Evolutionary conservation across 208 protist species (phyloP), one percentile per base, ranked within the genome.

Genomic region (Sergeia podlipaevii): DNA sequence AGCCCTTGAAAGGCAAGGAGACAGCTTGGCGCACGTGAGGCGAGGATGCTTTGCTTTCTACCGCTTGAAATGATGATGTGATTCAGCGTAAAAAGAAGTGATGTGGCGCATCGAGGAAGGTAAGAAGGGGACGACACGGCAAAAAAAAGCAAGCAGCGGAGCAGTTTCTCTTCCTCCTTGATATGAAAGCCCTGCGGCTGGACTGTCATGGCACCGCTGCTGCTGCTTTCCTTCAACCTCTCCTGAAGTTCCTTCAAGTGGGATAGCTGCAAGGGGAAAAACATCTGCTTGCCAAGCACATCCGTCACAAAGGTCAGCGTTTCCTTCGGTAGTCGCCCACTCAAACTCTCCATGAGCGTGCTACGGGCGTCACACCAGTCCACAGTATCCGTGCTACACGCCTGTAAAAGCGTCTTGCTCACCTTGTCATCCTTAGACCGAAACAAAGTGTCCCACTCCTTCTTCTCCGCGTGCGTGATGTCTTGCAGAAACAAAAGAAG

Each of bases 391-490:
- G 60, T 54, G 18, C 63, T 45, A 49, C 80, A 88, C 23, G 60
- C 63, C 3, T 26, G 71, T 17, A 85, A 46, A 28, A 92, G 69
- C 8, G 80, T 67, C 23, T 74, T 74, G 3, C 62, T 70, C 24
- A 89, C 65, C 10, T 60, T 57, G 24, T 85, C 85, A 43, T 92
- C 85, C 54, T 85, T 89, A 8, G 70, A 36, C 55, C 74, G 70
- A 29, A 92, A 92, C 1, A 92, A 41, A 1, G 63, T 48, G 24
- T 87, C 78, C 85, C 80, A 92, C 62, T 77, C 79, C 4, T 65
- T 74, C 24, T 70, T 73, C 36, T 58, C 36, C 11, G 75, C 66
- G 36, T 79, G 70, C 15, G 85, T 89, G 3, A 72, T 74, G 20
- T 52, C 57, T 38, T 80, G 65, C 5, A 89, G 43, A 52, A 89